Evolutionary conservation across 1,139 yeast species (phyloP), one percentile per base, ranked within the genome.

Genomic region (Pichia sp.): DNA sequence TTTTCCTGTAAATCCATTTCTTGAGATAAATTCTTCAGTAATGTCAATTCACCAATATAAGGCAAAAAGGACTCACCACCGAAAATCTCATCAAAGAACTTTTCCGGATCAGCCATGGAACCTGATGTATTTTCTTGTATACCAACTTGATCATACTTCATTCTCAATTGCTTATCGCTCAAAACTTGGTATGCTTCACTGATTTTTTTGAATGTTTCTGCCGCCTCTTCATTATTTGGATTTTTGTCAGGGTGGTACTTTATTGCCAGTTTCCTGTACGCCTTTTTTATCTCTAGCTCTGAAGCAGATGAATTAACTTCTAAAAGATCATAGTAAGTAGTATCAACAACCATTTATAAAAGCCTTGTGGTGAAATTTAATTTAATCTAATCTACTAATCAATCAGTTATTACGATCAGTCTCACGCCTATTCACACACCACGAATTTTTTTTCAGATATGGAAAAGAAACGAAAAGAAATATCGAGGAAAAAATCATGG

Each of bases 231-330:
- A 56, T 83, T 84, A 57, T 83, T 79, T 11, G 96, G 97, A 58
- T 92, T 88, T 69, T 92, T 94, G 64, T 92, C 98, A 1, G 98
- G 98, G 63, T 94, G 98, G 46, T 87, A 83, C 48, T 68, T 72
- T 61, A 92, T 85, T 11, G 97, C 97, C 55, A 82, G 79, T 63
- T 85, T 85, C 51, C 98, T 74, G 65, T 94, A 92, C 1, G 97
- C 95, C 62, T 87, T 87, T 65, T 92, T 94, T 64, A 92, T 90
- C 48, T 90, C 96, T 36, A 81, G 71, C 6, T 85, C 76, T 0
- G 94, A 77, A 31, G 98, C 97, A 27, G 75, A 75, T 11, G 85
- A 73, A 41, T 66, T 52, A 36, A 94, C 73, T 39, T 77, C 84
- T 50, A 92, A 71, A 29, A 81, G 63, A 54, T 92, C 97, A 63